Evolutionary conservation across 2,329 filamentous ascomycete species (phyloP), one percentile per base, ranked within the genome.

Genomic region (Botrytis fragariae): DNA sequence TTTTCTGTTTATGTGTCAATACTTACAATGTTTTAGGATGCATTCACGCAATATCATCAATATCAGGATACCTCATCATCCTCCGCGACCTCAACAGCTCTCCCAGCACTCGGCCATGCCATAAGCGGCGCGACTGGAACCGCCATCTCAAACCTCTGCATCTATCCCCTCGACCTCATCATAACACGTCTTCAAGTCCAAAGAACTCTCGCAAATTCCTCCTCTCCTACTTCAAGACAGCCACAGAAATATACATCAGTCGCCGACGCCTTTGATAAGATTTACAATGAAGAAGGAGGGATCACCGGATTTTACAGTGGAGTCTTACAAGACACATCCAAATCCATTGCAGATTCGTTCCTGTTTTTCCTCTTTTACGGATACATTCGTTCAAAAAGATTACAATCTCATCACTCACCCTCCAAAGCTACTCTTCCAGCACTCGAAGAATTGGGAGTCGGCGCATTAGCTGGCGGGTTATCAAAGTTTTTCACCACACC

Each of bases 311-410:
- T 97, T 76, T 97, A 92, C 80, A 86, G 85, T 37, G 91, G 91
- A 39, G 81, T 92, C 1, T 83, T 86, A 10, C 86, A 88, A 51
- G 91, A 93, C 79, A 88, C 91, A 18, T 86, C 84, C 78, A 93
- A 92, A 81, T 90, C 89, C 37, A 85, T 91, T 35, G 86, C 89
- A 44, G 93, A 96, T 83, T 93, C 91, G 73, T 95, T 96, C 80
- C 85, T 97, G 69, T 97, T 97, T 85, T 97, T 97, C 83, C 86
- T 95, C 29, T 91, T 93, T 74, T 97, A 97, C 83, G 92, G 86
- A 75, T 84, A 83, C 77, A 79, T 85, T 72, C 81, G 82, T 29
- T 79, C 81, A 6, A 78, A 79, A 32, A 78, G 82, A 39, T 80
- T 86, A 68, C 80, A 83, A 63, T 82, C 82, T 68, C 82, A 83